These are phyloP conservation scores for Rubroboletus pulcherrimus DNA, from an alignment of 768 basidiomycete species.

Conservation along the genomic window DNA sequence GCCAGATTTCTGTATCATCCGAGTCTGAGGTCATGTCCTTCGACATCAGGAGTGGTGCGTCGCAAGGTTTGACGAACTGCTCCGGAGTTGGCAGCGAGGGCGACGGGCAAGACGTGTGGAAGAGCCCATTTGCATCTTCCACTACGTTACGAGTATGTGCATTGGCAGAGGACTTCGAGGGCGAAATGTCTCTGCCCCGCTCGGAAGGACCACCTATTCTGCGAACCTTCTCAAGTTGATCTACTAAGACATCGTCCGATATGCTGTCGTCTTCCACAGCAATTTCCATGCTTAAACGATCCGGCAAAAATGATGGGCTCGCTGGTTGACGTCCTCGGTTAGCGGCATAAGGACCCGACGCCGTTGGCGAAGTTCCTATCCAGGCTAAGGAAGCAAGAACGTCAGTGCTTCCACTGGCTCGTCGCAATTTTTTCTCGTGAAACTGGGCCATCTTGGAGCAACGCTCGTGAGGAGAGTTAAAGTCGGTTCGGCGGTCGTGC, in stretches of 20 bases:
- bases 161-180: not conserved
- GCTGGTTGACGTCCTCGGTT: not conserved
- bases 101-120: not conserved
- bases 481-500: slow-evolving; percentile 25
- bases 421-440: slow-evolving; percentile 4
- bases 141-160: not conserved
- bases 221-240: slow-evolving; percentile 45
- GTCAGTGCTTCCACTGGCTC: slow-evolving; percentile 21
- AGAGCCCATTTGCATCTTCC: not conserved
- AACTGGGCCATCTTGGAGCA: not conserved
- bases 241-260: slow-evolving; percentile 48
- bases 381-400: slow-evolving; percentile 33
- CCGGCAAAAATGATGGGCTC: not conserved
- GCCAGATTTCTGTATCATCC: slow-evolving; percentile 33
- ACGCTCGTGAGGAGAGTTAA: slow-evolving; percentile 1
- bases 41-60: not conserved
- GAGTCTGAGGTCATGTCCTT: slow-evolving; percentile 6
- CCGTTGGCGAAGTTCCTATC: slow-evolving; percentile 19
- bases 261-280: slow-evolving; percentile 49
- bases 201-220: slow-evolving; percentile 12
- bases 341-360: not conserved
- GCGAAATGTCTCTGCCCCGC: not conserved
- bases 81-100: not conserved
- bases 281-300: slow-evolving; percentile 35
- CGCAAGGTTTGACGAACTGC: not conserved